phyloP scores from a whole-genome alignment of 352 stramenopile genomes.

The Pythium aristosporum region DNA sequence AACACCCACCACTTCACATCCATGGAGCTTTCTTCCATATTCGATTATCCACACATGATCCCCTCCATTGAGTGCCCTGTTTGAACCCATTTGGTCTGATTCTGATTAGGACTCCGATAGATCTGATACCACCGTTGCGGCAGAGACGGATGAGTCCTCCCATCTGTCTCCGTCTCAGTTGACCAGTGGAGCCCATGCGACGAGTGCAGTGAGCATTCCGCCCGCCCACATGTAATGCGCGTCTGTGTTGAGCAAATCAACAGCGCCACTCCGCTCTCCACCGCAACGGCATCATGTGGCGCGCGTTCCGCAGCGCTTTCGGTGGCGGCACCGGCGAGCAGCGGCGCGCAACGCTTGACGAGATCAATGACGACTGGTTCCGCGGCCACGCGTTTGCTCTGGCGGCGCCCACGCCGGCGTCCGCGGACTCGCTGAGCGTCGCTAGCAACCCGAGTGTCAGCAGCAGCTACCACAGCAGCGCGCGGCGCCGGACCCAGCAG shows the following conservation, averaged over 20 bases:
- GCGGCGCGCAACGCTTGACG: slow-evolving; percentile 12
- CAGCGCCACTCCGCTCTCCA: not conserved
- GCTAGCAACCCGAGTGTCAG: slow-evolving; percentile 43
- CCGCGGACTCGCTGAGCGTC: slow-evolving; percentile 30
- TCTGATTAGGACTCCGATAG: not conserved
- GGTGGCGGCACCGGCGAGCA: not conserved
- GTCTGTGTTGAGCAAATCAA: not conserved
- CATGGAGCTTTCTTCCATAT: not conserved
- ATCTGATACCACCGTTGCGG: not conserved
- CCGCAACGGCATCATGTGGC: slow-evolving; percentile 11
- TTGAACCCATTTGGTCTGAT: not conserved
- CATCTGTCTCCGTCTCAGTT: too few relatives aligned
- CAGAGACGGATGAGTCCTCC: too few relatives aligned
- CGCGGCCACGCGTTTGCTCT: slow-evolving; percentile 2
- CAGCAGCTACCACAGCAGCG: slow-evolving; percentile 52
- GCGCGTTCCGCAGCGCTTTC: slow-evolving; percentile 9
- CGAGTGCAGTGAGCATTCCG: too few relatives aligned
- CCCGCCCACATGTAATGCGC: not conserved
- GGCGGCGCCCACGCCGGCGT: slow-evolving; percentile 13
- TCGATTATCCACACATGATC: not conserved
- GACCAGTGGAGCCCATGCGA: too few relatives aligned
- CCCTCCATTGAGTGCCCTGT: not conserved
- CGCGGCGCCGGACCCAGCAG: slow-evolving; percentile 41
- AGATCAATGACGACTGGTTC: slow-evolving; percentile 12
- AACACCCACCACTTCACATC: not conserved